phyloP scores from a whole-genome alignment of 352 stramenopile genomes.

The Lagenidium sp. region DNA sequence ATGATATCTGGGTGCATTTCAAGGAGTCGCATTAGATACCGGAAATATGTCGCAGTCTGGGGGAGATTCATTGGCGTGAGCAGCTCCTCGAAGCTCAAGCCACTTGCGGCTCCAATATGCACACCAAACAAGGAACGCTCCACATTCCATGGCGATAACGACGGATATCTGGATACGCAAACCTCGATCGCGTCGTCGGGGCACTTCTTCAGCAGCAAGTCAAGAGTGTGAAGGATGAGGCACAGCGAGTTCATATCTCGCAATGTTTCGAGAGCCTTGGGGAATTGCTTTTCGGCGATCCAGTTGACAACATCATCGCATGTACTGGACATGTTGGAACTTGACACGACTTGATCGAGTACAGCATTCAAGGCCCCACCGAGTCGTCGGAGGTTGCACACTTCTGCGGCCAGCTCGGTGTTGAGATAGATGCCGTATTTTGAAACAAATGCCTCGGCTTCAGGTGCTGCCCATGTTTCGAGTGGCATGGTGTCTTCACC shows the following conservation, averaged over 20 bases:
- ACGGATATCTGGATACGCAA: conserved; percentile 59
- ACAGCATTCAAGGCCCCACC: conserved; percentile 54
- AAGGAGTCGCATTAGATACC: conserved; percentile 58
- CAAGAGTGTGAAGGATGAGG: conserved; percentile 64
- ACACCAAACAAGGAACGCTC: conserved; percentile 66
- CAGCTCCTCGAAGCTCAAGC: too few relatives aligned
- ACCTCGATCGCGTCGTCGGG: conserved; percentile 58
- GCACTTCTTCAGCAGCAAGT: conserved; percentile 77
- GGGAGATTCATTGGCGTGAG: conserved; percentile 28
- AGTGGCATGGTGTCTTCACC: too few relatives aligned
- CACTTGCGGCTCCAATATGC: too few relatives aligned
- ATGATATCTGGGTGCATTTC: conserved; percentile 30
- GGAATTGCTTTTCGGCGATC: conserved; percentile 55
- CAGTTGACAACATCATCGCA: conserved; percentile 76
- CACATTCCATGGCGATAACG: conserved; percentile 75
- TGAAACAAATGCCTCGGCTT: conserved; percentile 59
- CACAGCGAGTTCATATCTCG: conserved; percentile 58
- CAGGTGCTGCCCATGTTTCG: conserved; percentile 24
- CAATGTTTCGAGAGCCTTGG: conserved; percentile 32
- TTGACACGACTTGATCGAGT: conserved; percentile 73
- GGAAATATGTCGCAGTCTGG: conserved; percentile 60
- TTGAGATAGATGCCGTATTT: conserved; percentile 85
- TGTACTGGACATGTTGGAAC: conserved; percentile 57
- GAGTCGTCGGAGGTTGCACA: conserved; percentile 67
- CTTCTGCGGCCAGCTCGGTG: conserved; percentile 68